Percentiles rank a stretch among this genome's conserved stretches.
Evolutionary conservation across 2,329 filamentous ascomycete species (phyloP).

Genomic region (Mycosphaerella sp.): DNA sequence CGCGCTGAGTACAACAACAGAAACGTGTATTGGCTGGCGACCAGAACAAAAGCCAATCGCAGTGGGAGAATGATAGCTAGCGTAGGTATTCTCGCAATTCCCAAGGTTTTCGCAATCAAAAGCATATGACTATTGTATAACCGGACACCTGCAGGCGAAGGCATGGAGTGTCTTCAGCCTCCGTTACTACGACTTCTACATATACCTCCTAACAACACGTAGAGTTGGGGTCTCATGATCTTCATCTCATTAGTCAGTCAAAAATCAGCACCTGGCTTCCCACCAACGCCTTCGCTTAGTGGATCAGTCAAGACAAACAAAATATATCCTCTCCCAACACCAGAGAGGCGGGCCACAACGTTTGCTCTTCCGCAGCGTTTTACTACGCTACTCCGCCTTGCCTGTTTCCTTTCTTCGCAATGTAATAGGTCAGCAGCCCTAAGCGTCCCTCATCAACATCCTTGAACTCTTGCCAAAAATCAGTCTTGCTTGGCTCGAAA

Average conservation of each 20-base stretch:
- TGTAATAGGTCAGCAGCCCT: slow-evolving; percentile 74
- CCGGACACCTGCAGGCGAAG: too few species aligned
- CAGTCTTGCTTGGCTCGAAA: slow-evolving; percentile 29
- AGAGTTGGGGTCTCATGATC: not conserved
- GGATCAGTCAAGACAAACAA: not conserved
- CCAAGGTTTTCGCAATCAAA: too few species aligned
- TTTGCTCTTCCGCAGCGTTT: not conserved
- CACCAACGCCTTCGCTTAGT: not conserved
- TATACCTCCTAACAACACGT: too few species aligned
- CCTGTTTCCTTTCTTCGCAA: slow-evolving; percentile 54
- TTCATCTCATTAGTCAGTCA: not conserved
- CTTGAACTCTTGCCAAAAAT: slow-evolving; percentile 61
- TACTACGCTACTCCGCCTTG: slow-evolving; percentile 7
- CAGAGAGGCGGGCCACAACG: not conserved
- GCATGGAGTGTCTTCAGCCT: too few species aligned
- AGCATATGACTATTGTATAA: too few species aligned
- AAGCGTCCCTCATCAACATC: slow-evolving; percentile 63
- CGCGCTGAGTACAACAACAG: too few species aligned
- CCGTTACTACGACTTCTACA: too few species aligned
- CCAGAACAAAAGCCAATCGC: too few species aligned
- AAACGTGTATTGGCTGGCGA: too few species aligned
- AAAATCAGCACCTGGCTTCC: not conserved
- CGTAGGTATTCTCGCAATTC: too few species aligned
- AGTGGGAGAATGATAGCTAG: too few species aligned
- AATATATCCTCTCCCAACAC: not conserved